Percentiles rank a stretch among this genome's conserved stretches.
Evolutionary conservation across 1,139 yeast species (phyloP).

Genomic region (Geotrichum bryndzae): DNA sequence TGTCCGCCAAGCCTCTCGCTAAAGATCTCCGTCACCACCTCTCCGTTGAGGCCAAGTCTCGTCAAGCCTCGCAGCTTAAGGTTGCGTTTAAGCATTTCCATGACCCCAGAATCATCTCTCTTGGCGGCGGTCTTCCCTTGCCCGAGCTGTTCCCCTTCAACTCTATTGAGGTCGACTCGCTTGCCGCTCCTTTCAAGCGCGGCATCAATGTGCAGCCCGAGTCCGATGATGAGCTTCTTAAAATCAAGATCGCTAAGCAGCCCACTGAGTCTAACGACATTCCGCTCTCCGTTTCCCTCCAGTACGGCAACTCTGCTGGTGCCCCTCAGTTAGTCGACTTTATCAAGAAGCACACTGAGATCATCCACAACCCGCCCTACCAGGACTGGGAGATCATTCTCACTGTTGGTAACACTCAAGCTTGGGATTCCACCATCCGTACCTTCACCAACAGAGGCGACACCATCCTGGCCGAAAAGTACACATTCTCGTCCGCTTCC

Average conservation of each 20-base stretch:
- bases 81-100: constrained; percentile 71
- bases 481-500: constrained; percentile 74
- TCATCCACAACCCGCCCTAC: constrained; percentile 57
- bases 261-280: constrained; percentile 42
- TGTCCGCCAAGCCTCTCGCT: constrained; percentile 30
- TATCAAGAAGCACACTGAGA: constrained; percentile 69
- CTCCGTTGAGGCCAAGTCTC: constrained; percentile 70
- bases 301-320: constrained; percentile 84
- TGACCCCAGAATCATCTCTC: constrained; percentile 72
- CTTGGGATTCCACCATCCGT: constrained; percentile 81
- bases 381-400: constrained; percentile 60
- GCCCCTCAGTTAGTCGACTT: constrained; percentile 61
- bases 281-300: constrained; percentile 79
- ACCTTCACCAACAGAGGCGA: constrained; percentile 78
- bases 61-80: constrained; percentile 78
- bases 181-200: constrained; percentile 65
- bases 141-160: constrained; percentile 91
- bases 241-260: constrained; percentile 7
- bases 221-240: constrained; percentile 39
- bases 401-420: constrained; percentile 79
- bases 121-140: constrained; percentile 94
- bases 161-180: constrained; percentile 59
- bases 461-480: constrained; percentile 73
- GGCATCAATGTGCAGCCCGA: constrained; percentile 71
- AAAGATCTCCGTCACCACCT: constrained; percentile 71